Conservation (phyloP, 2,329 filamentous ascomycete species). For the Chaetomiaceae sp. region DNA sequence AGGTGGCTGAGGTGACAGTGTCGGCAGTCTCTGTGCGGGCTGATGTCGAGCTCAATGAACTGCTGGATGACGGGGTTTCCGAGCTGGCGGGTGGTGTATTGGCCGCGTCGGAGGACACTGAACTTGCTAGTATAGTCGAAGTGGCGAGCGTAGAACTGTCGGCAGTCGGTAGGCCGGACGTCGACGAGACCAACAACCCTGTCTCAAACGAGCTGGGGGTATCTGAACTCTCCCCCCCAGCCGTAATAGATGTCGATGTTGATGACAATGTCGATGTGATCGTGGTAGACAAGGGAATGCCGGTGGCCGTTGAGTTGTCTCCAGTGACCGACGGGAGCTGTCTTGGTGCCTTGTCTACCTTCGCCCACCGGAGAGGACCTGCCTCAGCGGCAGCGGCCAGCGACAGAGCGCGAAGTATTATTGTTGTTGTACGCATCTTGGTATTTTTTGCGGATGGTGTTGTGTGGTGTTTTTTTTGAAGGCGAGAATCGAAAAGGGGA, state of each 20-base stretch:
- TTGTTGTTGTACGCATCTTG: slow-evolving; percentile 19
- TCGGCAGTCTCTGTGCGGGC: background rate
- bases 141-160: slow-evolving; percentile 1
- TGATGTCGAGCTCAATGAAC: background rate
- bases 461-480: background rate
- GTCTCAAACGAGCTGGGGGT: background rate
- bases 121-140: background rate
- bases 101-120: background rate
- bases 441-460: background rate
- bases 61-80: background rate
- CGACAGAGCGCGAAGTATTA: slow-evolving; percentile 17
- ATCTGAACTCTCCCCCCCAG: background rate
- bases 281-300: background rate
- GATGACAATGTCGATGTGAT: background rate
- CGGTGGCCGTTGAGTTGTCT: background rate
- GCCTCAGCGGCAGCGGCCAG: slow-evolving; percentile 27
- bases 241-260: background rate
- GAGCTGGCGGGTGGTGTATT: background rate
- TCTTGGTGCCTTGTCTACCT: background rate
- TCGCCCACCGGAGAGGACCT: slow-evolving; percentile 24
- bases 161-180: background rate
- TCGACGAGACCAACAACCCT: background rate
- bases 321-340: background rate
- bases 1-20: background rate
- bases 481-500: background rate